Conservation (phyloP, 257 asterid species). For the Plectranthus barbatus region DNA sequence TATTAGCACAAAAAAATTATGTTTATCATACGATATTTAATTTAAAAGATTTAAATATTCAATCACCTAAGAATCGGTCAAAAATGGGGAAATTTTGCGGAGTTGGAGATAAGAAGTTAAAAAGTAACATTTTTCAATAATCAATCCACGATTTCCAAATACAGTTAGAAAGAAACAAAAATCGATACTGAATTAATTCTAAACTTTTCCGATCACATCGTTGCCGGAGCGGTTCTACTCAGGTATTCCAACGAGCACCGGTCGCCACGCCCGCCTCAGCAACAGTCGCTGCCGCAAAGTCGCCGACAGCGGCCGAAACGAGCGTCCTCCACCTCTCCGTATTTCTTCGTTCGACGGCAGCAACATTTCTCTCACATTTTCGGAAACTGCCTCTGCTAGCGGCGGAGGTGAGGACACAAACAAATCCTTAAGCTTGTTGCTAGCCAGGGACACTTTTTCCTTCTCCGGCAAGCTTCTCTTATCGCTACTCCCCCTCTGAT, state of each 20-base stretch:
- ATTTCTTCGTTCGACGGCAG: slow-evolving; percentile 19
- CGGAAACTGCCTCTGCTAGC: slow-evolving; percentile 32
- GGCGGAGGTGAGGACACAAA: slow-evolving; percentile 74
- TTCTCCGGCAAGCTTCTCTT: slow-evolving; percentile 21
- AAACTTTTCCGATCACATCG: slow-evolving; percentile 10
- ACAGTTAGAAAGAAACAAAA: slow-evolving; percentile 5
- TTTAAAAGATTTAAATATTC: too few species aligned
- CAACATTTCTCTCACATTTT: slow-evolving; percentile 29
- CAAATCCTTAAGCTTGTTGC: slow-evolving; percentile 58
- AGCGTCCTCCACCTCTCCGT: slow-evolving; percentile 32
- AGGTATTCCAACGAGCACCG: slow-evolving; percentile 71
- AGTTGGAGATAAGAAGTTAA: background rate
- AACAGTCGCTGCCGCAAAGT: slow-evolving; percentile 79
- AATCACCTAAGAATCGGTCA: too few species aligned
- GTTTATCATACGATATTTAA: too few species aligned
- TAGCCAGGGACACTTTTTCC: slow-evolving; percentile 23
- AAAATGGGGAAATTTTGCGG: background rate
- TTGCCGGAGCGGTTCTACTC: slow-evolving; percentile 38
- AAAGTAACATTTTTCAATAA: background rate
- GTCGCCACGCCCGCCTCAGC: slow-evolving; percentile 85
- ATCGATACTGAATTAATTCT: background rate
- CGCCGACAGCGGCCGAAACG: slow-evolving; percentile 67
- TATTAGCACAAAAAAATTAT: too few species aligned
- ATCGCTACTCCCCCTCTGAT: slow-evolving; percentile 20
- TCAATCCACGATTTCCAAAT: slow-evolving; percentile 1